A percentile compares a stretch with the other conserved stretches of the same genome.
Evolutionary conservation across 2,329 filamentous ascomycete genomes (phyloP).

Genomic region (Fusarium multiceps): DNA sequence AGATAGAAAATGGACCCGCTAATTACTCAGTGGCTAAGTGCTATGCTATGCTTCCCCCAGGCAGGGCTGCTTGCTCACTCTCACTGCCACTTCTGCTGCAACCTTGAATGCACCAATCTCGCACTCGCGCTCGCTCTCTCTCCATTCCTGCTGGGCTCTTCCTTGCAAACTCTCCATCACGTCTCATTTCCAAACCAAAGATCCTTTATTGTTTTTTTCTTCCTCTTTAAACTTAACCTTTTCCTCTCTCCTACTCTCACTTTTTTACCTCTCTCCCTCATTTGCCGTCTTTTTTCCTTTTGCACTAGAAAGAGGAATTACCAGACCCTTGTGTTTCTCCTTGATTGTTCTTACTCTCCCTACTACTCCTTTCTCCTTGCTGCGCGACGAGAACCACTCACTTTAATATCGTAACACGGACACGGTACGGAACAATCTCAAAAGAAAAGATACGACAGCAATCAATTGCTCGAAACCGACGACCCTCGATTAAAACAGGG

Average conservation of each 20-base stretch:
- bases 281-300: slow-evolving; percentile 28
- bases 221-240: slow-evolving; percentile 23
- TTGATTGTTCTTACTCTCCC: slow-evolving; percentile 15
- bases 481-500: not conserved
- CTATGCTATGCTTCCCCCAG: slow-evolving; percentile 4
- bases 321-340: slow-evolving; percentile 6
- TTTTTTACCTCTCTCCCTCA: slow-evolving; percentile 14
- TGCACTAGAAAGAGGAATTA: not conserved
- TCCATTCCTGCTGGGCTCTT: slow-evolving; percentile 23
- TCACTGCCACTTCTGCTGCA: slow-evolving; percentile 10
- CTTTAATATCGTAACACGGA: slow-evolving; percentile 18
- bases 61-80: not conserved
- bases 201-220: slow-evolving; percentile 1
- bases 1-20: slow-evolving; percentile 8
- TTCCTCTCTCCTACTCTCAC: slow-evolving; percentile 10
- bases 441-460: slow-evolving; percentile 13
- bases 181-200: slow-evolving; percentile 29
- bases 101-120: slow-evolving; percentile 21
- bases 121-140: slow-evolving; percentile 31
- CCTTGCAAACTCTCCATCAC: slow-evolving; percentile 18
- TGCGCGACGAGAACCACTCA: slow-evolving; percentile 44
- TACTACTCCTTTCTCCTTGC: slow-evolving; percentile 41
- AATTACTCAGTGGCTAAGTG: slow-evolving; percentile 34
- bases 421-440: slow-evolving; percentile 17
- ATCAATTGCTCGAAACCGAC: slow-evolving; percentile 10